Percentiles rank a stretch among this genome's conserved stretches.
Evolutionary conservation across 257 asterid species (phyloP).

Genomic region (Solanum chaucha): DNA sequence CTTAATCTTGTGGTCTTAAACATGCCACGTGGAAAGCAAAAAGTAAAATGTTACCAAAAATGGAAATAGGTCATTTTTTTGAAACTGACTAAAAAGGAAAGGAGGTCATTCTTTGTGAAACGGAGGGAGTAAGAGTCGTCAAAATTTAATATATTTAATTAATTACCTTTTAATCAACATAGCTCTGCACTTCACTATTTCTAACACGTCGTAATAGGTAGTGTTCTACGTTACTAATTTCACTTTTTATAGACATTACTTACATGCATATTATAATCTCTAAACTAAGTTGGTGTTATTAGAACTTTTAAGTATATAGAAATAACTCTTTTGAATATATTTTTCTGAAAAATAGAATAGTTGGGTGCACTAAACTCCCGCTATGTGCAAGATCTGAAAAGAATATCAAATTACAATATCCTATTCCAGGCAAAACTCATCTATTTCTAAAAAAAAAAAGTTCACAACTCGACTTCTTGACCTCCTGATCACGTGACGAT

Average conservation of each 20-base stretch:
- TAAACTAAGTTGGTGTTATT: not conserved
- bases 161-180: not conserved
- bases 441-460: fast-evolving
- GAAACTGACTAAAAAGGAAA: too few species aligned
- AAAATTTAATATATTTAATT: too few species aligned
- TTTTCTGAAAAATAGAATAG: too few species aligned
- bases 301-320: not conserved
- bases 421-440: fast-evolving
- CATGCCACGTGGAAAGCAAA: too few species aligned
- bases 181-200: not conserved
- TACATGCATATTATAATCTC: not conserved
- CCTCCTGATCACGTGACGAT: not conserved
- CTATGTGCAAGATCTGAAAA: fast-evolving
- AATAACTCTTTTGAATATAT: not conserved
- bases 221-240: not conserved
- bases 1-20: too few species aligned
- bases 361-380: not conserved
- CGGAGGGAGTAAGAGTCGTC: too few species aligned
- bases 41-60: too few species aligned
- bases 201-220: not conserved
- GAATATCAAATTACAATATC: too few species aligned
- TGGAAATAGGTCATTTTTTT: too few species aligned
- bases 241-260: not conserved
- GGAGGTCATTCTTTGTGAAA: too few species aligned
- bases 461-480: not conserved